Conservation (phyloP, 805 yeast genomes). For the Kazachstania kunashirensis region DNA sequence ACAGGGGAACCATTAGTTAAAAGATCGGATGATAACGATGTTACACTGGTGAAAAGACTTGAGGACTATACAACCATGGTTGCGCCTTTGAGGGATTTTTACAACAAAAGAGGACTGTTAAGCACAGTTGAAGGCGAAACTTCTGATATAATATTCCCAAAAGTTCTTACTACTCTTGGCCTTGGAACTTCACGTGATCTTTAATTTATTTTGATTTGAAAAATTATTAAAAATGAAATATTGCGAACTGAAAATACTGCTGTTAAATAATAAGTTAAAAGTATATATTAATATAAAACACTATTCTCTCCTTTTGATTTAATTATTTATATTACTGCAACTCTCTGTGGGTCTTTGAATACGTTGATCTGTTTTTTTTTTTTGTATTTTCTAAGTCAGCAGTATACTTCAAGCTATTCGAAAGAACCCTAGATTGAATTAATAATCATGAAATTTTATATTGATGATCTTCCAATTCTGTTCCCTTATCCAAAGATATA, state of each 20-base stretch:
- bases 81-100: constrained; percentile 57
- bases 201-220: too few relatives aligned
- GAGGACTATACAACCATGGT: constrained; percentile 50
- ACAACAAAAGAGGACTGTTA: constrained; percentile 40
- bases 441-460: constrained; percentile 53
- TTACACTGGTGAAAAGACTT: constrained; percentile 58
- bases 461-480: constrained; percentile 90
- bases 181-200: background rate
- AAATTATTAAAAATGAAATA: too few relatives aligned
- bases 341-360: too few relatives aligned
- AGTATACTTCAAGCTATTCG: background rate
- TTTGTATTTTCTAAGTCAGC: too few relatives aligned
- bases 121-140: constrained; percentile 62
- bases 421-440: background rate
- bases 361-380: too few relatives aligned
- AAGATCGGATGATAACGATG: constrained; percentile 75
- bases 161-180: constrained; percentile 31
- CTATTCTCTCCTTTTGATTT: too few relatives aligned
- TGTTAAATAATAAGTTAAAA: too few relatives aligned
- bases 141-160: constrained; percentile 75
- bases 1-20: constrained; percentile 81
- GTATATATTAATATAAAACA: too few relatives aligned
- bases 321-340: too few relatives aligned
- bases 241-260: too few relatives aligned
- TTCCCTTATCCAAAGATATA: constrained; percentile 95